These are phyloP conservation scores for Lentinula sp. DNA, from an alignment of 768 basidiomycete species.

Conservation along the genomic window DNA sequence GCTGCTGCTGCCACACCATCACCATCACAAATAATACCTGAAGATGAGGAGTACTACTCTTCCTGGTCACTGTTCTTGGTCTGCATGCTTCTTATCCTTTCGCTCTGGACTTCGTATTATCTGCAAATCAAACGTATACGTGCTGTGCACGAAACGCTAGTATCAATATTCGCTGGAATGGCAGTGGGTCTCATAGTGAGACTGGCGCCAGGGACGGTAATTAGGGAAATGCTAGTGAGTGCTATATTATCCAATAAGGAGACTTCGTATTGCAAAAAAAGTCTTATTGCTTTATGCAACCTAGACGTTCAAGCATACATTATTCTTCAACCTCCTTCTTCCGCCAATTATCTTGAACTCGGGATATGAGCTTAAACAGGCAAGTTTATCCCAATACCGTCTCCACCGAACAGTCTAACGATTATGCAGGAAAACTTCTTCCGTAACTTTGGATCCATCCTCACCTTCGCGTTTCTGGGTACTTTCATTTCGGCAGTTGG, in stretches of 20 bases:
- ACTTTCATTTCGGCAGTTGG: constrained; percentile 97
- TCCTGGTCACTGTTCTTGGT: constrained; percentile 94
- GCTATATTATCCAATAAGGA: not conserved
- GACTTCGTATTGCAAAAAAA: not conserved
- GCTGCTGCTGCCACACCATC: constrained; percentile 22
- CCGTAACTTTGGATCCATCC: constrained; percentile 94
- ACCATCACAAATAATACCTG: constrained; percentile 32
- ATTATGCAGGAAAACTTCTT: constrained; percentile 88
- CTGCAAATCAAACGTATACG: constrained; percentile 95
- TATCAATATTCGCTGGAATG: constrained; percentile 96
- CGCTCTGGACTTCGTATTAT: constrained; percentile 95
- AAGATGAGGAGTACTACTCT: constrained; percentile 87
- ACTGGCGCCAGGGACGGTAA: constrained; percentile 88
- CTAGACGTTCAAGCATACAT: constrained; percentile 92
- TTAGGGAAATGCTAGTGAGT: constrained; percentile 95
- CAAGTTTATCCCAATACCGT: constrained; percentile 21
- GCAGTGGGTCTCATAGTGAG: constrained; percentile 88
- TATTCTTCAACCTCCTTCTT: constrained; percentile 97
- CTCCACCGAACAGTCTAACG: not conserved
- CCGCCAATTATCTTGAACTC: constrained; percentile 98
- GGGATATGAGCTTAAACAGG: constrained; percentile 96
- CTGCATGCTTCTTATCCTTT: constrained; percentile 87
- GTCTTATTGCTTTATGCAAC: not conserved
- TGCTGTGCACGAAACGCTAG: constrained; percentile 91
- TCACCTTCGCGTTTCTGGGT: constrained; percentile 89